phyloP scores from a whole-genome alignment of 805 yeast genomes.

The Lipomyces orientalis region DNA sequence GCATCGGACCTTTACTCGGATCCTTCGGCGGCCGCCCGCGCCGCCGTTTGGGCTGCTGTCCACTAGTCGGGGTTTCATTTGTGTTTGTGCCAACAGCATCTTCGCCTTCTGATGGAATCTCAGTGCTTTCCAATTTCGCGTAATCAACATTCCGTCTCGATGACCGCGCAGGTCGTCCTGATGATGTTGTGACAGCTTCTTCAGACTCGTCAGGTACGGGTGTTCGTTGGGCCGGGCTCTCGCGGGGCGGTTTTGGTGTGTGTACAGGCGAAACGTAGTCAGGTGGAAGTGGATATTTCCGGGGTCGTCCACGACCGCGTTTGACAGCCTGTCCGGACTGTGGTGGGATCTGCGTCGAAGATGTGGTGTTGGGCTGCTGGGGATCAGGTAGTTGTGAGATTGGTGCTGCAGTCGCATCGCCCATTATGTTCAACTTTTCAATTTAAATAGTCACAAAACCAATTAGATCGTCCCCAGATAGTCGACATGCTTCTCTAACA shows the following conservation, averaged over 20 bases:
- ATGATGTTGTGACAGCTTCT: conserved; percentile 1
- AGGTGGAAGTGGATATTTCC: conserved; percentile 22
- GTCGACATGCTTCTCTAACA: background rate
- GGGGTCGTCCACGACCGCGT: conserved; percentile 34
- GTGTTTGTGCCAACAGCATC: conserved; percentile 6
- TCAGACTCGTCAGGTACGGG: background rate
- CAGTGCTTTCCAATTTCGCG: conserved; percentile 4
- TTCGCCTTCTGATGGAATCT: background rate
- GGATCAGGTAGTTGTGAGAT: background rate
- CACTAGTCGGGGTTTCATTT: conserved; percentile 1
- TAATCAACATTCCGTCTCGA: conserved; percentile 11
- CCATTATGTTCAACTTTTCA: background rate
- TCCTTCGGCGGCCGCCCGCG: conserved; percentile 31
- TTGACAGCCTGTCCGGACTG: conserved; percentile 15
- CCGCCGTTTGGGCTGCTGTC: background rate
- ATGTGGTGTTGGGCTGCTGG: background rate
- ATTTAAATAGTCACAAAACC: too few species aligned
- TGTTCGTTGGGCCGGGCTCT: background rate
- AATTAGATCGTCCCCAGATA: background rate
- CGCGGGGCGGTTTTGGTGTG: conserved; percentile 9
- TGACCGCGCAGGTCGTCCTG: conserved; percentile 25
- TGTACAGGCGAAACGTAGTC: conserved; percentile 20
- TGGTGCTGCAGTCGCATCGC: background rate
- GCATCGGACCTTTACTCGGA: conserved; percentile 15
- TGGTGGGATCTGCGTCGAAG: background rate